A percentile compares a stretch with the other conserved stretches of the same genome.
These are phyloP conservation scores for Colletotrichum australisinense DNA, from an alignment of 2,329 filamentous ascomycete genomes.

Conservation along the genomic window DNA sequence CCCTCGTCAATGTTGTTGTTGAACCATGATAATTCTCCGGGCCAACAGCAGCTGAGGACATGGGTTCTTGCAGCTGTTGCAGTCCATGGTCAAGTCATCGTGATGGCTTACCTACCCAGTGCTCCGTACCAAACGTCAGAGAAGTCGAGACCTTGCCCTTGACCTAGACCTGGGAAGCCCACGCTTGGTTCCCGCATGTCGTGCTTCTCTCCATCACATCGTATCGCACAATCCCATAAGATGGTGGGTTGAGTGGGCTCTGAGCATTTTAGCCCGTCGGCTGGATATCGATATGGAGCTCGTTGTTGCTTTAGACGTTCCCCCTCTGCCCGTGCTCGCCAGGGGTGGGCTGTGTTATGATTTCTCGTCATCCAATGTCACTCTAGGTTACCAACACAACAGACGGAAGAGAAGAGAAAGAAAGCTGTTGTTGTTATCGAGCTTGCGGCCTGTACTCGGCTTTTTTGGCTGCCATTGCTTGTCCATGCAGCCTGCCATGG, in stretches of 20 bases:
- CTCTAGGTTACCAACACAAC: background rate
- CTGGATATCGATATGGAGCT: background rate
- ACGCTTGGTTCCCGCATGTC: constrained; percentile 27
- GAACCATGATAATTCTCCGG: constrained; percentile 20
- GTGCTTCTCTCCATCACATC: constrained; percentile 25
- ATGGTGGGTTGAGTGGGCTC: constrained; percentile 9
- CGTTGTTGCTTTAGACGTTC: constrained; percentile 1
- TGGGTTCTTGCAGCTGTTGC: constrained; percentile 12
- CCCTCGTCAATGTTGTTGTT: constrained; percentile 15
- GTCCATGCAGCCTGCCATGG: background rate
- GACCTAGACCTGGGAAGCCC: background rate
- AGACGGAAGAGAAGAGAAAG: background rate
- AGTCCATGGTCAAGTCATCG: constrained; percentile 11
- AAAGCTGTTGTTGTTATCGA: background rate
- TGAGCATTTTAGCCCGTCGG: background rate
- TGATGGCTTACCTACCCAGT: background rate
- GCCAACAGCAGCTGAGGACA: constrained; percentile 33
- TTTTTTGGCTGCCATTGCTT: background rate
- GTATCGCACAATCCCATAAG: background rate
- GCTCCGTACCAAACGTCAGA: background rate
- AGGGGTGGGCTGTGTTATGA: background rate
- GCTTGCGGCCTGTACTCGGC: background rate
- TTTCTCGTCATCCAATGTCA: background rate
- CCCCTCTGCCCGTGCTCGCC: background rate
- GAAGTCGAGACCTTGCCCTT: background rate